Evolutionary conservation across 768 basidiomycete genomes (phyloP).

Genomic region (Tylopilus sp.): DNA sequence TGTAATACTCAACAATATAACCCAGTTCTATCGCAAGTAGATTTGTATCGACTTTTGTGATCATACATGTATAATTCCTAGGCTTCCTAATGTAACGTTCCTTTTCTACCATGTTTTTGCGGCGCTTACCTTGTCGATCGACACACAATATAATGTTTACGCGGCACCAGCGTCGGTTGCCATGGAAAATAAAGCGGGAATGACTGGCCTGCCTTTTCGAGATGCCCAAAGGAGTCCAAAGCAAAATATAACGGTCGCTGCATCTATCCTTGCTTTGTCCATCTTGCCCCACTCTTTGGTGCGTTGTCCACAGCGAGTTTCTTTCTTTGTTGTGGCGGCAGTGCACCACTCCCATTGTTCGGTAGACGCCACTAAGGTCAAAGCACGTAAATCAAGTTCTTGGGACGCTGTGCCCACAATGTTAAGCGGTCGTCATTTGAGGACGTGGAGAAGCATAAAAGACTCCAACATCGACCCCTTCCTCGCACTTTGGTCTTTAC

Average conservation of each 20-base stretch:
- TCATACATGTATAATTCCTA: conserved; percentile 20
- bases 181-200: conserved; percentile 7
- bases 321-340: conserved; percentile 16
- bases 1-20: conserved; percentile 15
- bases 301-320: conserved; percentile 3
- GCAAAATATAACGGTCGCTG: background rate
- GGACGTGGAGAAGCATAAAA: conserved; percentile 19
- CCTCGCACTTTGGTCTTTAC: background rate
- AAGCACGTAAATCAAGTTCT: conserved; percentile 9
- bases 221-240: conserved; percentile 2
- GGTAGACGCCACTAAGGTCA: conserved; percentile 15
- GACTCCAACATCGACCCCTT: background rate
- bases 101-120: conserved; percentile 6
- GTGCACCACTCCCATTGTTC: conserved; percentile 21
- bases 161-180: conserved; percentile 2
- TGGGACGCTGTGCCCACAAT: conserved; percentile 4
- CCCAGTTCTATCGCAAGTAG: conserved; percentile 81
- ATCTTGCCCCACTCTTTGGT: conserved; percentile 1
- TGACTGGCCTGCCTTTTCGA: conserved; percentile 16
- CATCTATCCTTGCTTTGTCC: conserved; percentile 22
- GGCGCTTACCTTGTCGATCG: conserved; percentile 17
- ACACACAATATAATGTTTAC: conserved; percentile 11
- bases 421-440: conserved; percentile 7
- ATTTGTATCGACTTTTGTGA: conserved; percentile 16
- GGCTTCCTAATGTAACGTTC: conserved; percentile 30